Conservation (phyloP, 345 rosid species). For the Clausena lansium region DNA sequence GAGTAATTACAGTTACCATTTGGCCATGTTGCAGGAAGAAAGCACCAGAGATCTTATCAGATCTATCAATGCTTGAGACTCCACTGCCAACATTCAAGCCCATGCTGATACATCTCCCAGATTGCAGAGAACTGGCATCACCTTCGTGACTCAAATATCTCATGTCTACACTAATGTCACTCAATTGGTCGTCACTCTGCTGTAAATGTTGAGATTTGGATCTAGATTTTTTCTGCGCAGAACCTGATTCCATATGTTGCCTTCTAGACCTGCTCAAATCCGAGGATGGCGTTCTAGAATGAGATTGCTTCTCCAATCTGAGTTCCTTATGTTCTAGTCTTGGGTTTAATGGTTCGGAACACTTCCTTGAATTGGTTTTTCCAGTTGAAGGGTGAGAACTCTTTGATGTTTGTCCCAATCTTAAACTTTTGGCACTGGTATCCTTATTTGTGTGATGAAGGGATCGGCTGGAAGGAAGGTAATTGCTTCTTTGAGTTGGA, state of each 20-base stretch:
- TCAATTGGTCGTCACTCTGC: conserved; percentile 42
- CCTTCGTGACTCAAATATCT: conserved; percentile 47
- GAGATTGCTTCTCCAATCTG: conserved; percentile 46
- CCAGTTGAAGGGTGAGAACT: conserved; percentile 30
- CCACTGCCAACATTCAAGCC: conserved; percentile 59
- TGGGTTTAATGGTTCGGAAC: conserved; percentile 45
- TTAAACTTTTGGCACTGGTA: conserved; percentile 22
- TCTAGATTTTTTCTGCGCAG: conserved; percentile 38
- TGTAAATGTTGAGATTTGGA: conserved; percentile 31
- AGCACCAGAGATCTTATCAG: conserved; percentile 30
- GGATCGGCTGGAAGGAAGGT: conserved; percentile 24
- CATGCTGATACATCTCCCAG: conserved; percentile 54
- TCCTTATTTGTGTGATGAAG: conserved; percentile 35
- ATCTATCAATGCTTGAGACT: conserved; percentile 58
- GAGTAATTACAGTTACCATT: conserved; percentile 40
- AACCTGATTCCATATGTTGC: conserved; percentile 45
- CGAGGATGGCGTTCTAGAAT: conserved; percentile 33
- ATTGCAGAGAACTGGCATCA: conserved; percentile 40
- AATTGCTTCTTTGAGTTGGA: conserved; percentile 36
- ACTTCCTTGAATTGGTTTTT: conserved; percentile 37
- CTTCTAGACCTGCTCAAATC: conserved; percentile 41
- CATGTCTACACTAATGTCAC: conserved; percentile 42
- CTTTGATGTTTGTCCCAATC: conserved; percentile 30
- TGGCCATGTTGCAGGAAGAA: conserved; percentile 33
- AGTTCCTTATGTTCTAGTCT: conserved; percentile 51